phyloP scores from a whole-genome alignment of 495 filamentous ascomycete species.

The Hypoxylon fuscum region DNA sequence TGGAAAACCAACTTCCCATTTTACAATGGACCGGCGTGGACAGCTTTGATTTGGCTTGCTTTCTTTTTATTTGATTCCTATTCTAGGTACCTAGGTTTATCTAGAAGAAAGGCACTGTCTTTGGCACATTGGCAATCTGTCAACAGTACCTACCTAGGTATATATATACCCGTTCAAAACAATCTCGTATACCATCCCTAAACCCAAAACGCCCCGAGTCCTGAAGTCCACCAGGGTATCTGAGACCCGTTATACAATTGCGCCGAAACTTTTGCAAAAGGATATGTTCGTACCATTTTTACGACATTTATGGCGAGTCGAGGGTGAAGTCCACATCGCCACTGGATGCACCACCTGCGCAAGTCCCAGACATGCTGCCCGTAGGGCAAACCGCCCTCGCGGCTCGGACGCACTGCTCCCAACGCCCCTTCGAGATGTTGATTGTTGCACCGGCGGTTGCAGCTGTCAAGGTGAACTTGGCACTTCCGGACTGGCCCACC shows the following conservation, averaged over 20 bases:
- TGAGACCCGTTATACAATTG: neutral
- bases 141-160: neutral
- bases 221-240: neutral
- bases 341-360: slow-evolving; percentile 57
- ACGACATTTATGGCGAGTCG: slow-evolving; percentile 33
- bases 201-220: slow-evolving; percentile 1
- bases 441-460: slow-evolving; percentile 51
- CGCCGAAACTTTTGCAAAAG: neutral
- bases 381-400: slow-evolving; percentile 58
- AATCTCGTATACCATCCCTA: neutral
- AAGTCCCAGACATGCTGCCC: slow-evolving; percentile 54
- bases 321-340: slow-evolving; percentile 61
- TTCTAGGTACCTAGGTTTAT: slow-evolving; percentile 22
- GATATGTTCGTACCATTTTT: neutral
- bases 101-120: neutral
- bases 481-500: slow-evolving; percentile 54
- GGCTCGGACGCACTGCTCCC: slow-evolving; percentile 61
- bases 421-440: slow-evolving; percentile 59
- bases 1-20: slow-evolving; percentile 5
- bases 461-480: slow-evolving; percentile 54
- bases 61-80: neutral
- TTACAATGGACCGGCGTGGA: slow-evolving; percentile 15
- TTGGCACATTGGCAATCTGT: slow-evolving; percentile 15
- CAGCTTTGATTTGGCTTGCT: slow-evolving; percentile 16
- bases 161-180: too few relatives aligned